These are phyloP conservation scores for Solanum arcanum DNA, from an alignment of 257 asterid species.

Conservation along the genomic window DNA sequence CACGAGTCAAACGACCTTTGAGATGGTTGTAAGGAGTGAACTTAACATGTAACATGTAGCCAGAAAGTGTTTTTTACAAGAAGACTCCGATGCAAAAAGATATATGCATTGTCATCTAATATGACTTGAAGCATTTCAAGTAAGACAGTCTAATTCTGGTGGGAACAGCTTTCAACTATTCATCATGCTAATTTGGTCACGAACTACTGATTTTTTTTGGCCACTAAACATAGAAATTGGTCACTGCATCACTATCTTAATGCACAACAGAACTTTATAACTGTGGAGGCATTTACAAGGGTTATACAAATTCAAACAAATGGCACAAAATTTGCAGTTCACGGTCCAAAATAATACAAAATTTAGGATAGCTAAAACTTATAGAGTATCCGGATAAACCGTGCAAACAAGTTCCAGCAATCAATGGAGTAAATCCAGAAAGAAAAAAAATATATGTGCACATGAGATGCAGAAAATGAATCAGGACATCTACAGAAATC, in stretches of 20 bases:
- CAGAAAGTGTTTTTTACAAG: background rate
- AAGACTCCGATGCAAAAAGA: background rate
- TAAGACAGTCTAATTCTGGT: background rate
- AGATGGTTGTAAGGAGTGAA: background rate
- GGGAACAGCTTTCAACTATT: background rate
- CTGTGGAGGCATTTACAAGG: background rate
- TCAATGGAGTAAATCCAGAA: background rate
- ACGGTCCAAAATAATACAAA: background rate
- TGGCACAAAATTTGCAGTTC: background rate
- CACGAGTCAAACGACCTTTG: background rate
- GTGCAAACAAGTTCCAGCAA: background rate
- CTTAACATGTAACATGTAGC: background rate
- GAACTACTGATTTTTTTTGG: background rate
- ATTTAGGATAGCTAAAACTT: background rate
- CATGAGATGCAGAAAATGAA: background rate
- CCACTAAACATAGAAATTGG: background rate
- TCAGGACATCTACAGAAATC: background rate
- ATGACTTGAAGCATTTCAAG: background rate
- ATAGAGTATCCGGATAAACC: background rate
- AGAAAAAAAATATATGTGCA: background rate
- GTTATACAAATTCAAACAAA: background rate
- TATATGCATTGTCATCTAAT: background rate
- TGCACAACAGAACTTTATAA: background rate
- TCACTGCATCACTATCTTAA: background rate
- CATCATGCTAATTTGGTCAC: background rate